phyloP scores from a whole-genome alignment of 2,329 filamentous ascomycete genomes.

The Geoglossum cookeanum region DNA sequence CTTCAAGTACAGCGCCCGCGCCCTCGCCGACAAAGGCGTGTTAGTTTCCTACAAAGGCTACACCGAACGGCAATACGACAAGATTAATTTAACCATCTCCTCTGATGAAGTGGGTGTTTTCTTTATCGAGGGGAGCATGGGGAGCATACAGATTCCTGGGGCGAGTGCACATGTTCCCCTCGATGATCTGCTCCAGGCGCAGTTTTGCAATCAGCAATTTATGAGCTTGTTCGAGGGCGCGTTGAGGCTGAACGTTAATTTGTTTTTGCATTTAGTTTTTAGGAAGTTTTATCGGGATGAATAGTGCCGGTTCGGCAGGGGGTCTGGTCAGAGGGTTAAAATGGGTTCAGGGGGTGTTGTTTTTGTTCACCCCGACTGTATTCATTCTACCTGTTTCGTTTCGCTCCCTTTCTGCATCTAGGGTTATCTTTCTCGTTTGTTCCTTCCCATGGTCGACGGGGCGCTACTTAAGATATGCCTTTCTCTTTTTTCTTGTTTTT shows the following conservation, averaged over 20 bases:
- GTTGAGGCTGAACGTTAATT: constrained; percentile 83
- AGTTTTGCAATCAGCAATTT: constrained; percentile 93
- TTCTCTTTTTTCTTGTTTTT: too few relatives aligned
- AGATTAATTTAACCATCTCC: constrained; percentile 83
- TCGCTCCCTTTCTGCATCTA: too few relatives aligned
- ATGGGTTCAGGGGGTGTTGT: too few relatives aligned
- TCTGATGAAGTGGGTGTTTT: constrained; percentile 92
- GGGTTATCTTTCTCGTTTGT: too few relatives aligned
- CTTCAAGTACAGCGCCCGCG: constrained; percentile 87
- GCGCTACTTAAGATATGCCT: too few relatives aligned
- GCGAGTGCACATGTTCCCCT: constrained; percentile 76
- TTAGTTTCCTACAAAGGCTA: constrained; percentile 82
- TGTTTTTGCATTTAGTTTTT: constrained; percentile 90
- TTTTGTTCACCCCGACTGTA: too few relatives aligned
- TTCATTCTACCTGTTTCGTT: too few relatives aligned
- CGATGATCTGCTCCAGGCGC: constrained; percentile 85
- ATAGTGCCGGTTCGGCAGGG: neutral
- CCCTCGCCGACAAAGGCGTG: constrained; percentile 82
- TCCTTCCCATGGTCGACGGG: too few relatives aligned
- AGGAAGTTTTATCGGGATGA: constrained; percentile 76
- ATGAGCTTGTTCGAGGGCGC: constrained; percentile 81
- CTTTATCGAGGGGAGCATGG: constrained; percentile 73
- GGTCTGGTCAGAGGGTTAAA: too few relatives aligned
- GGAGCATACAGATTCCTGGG: constrained; percentile 89
- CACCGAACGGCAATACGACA: constrained; percentile 65